A percentile compares a stretch with the other conserved stretches of the same genome.
These are phyloP conservation scores for Calonectria naviculata DNA, from an alignment of 2,329 filamentous ascomycete genomes.

Conservation along the genomic window DNA sequence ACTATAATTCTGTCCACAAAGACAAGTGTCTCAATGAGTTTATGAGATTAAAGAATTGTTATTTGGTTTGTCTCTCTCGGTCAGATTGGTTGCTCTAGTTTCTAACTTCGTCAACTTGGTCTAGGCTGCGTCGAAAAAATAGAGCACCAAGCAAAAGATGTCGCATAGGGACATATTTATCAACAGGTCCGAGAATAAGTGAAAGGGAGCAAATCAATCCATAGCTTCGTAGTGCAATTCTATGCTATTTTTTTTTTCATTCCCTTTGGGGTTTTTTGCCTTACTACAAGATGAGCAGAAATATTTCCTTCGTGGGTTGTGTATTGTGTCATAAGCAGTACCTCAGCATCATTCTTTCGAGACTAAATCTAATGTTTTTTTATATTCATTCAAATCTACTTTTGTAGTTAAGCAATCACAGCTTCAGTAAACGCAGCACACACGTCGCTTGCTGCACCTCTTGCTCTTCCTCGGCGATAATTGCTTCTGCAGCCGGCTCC, in stretches of 20 bases:
- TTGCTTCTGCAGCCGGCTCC: slow-evolving; percentile 36
- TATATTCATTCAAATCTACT: slow-evolving; percentile 17
- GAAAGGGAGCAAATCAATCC: not conserved
- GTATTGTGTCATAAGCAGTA: not conserved
- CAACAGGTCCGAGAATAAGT: too few relatives aligned
- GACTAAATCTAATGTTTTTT: slow-evolving; percentile 22
- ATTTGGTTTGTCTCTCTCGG: slow-evolving; percentile 70
- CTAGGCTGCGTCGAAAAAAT: slow-evolving; percentile 43
- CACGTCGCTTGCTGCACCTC: slow-evolving; percentile 87
- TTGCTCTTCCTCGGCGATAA: slow-evolving; percentile 86
- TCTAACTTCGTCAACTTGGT: not conserved
- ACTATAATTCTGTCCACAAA: slow-evolving; percentile 91
- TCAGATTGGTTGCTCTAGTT: not conserved
- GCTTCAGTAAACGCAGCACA: slow-evolving; percentile 78
- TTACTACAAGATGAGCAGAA: too few relatives aligned
- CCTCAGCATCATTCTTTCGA: not conserved
- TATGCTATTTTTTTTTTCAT: too few relatives aligned
- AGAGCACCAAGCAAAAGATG: not conserved
- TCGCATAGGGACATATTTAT: not conserved
- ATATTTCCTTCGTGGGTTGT: too few relatives aligned
- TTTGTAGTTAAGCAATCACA: slow-evolving; percentile 58
- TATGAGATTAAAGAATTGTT: slow-evolving; percentile 86
- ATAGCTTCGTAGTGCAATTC: too few relatives aligned
- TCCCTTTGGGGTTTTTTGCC: too few relatives aligned
- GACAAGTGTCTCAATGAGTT: slow-evolving; percentile 93